phyloP scores from a whole-genome alignment of 2,329 filamentous ascomycete species.

The Stenocarpella maydis region DNA sequence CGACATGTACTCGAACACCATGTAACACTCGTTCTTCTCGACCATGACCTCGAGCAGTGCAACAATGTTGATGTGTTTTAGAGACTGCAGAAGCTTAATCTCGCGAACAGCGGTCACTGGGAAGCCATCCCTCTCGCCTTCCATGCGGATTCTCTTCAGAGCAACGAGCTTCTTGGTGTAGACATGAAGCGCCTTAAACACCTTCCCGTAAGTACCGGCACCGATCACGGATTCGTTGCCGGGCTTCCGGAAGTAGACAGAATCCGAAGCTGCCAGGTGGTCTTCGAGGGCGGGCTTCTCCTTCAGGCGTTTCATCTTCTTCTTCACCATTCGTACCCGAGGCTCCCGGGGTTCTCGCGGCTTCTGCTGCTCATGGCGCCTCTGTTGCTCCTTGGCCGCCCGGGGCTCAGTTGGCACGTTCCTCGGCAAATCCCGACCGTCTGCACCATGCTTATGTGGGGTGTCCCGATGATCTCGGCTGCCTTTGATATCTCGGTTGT shows the following conservation, averaged over 20 bases:
- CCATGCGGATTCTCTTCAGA: constrained; percentile 92
- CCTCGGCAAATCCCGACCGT: constrained; percentile 50
- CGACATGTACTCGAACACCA: constrained; percentile 98
- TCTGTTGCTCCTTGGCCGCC: constrained; percentile 39
- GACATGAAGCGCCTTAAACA: constrained; percentile 94
- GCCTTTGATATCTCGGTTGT: constrained; percentile 43
- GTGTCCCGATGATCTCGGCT: constrained; percentile 43
- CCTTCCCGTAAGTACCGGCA: constrained; percentile 94
- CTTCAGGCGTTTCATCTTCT: constrained; percentile 75
- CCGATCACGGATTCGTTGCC: constrained; percentile 98
- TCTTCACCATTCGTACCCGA: constrained; percentile 70
- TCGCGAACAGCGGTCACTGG: constrained; percentile 91
- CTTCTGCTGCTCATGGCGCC: constrained; percentile 39
- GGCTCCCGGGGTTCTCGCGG: constrained; percentile 47
- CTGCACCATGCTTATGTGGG: constrained; percentile 32
- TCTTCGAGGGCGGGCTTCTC: constrained; percentile 73
- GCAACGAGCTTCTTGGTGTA: constrained; percentile 86
- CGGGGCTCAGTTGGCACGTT: constrained; percentile 63
- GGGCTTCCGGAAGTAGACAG: constrained; percentile 92
- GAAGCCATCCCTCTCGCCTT: constrained; percentile 89
- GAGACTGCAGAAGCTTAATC: constrained; percentile 88
- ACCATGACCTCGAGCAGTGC: constrained; percentile 94
- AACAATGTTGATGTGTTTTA: constrained; percentile 84
- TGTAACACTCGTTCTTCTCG: constrained; percentile 97
- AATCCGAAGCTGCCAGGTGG: constrained; percentile 81